Conservation (phyloP, 208 protist species). For the Tritrichomonas foetus region DNA sequence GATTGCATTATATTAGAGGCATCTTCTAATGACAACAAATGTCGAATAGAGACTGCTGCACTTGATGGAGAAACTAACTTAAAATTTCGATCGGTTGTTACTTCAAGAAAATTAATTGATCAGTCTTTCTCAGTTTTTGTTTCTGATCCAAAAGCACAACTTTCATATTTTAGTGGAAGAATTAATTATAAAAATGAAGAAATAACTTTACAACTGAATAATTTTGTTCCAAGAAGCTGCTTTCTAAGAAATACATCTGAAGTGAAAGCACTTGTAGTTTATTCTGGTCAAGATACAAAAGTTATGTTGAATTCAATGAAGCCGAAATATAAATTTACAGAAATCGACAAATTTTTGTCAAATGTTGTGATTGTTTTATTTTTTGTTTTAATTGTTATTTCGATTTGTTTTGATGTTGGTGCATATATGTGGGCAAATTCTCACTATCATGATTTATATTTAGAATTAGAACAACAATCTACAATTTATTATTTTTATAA, state of each 20-base stretch:
- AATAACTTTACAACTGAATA: neutral
- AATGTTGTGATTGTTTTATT: constrained; percentile 56
- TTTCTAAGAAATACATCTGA: constrained; percentile 56
- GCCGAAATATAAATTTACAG: constrained; percentile 50
- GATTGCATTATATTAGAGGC: constrained; percentile 89
- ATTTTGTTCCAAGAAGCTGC: constrained; percentile 54
- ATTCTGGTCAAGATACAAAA: constrained; percentile 62
- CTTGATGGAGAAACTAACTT: constrained; percentile 98
- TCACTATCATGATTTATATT: constrained; percentile 43
- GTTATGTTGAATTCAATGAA: constrained; percentile 56
- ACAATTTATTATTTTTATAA: neutral
- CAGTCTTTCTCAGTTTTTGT: neutral
- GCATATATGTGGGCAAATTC: constrained; percentile 19
- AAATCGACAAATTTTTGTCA: constrained; percentile 57
- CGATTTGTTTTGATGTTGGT: constrained; percentile 49
- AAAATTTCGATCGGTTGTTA: constrained; percentile 70
- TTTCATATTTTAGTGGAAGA: neutral
- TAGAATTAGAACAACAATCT: neutral
- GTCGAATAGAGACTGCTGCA: constrained; percentile 92
- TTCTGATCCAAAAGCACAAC: constrained; percentile 79
- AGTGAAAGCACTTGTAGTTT: constrained; percentile 52
- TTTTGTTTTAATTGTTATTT: constrained; percentile 51
- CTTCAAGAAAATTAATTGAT: constrained; percentile 39
- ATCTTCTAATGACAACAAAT: constrained; percentile 76
- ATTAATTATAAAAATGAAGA: neutral